Evolutionary conservation across 1,139 yeast genomes (phyloP).

Genomic region (Candida albicans): DNA sequence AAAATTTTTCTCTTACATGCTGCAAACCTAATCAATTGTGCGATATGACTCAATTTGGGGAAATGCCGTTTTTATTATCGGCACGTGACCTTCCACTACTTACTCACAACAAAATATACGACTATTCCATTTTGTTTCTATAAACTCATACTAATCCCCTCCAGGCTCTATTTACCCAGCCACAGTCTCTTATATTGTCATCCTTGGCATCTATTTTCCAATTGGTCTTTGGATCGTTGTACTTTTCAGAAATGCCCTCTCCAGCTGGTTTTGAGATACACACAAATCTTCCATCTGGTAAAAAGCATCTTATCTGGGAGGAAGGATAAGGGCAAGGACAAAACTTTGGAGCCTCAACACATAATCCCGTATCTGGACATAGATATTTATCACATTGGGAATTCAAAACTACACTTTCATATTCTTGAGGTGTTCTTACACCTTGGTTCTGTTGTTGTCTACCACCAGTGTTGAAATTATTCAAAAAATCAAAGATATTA

Average conservation of each 20-base stretch:
- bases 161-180: constrained; percentile 66
- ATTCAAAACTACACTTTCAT: constrained; percentile 32
- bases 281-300: constrained; percentile 67
- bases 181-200: constrained; percentile 67
- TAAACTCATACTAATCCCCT: constrained; percentile 34
- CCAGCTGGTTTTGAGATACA: constrained; percentile 84
- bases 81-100: constrained; percentile 10
- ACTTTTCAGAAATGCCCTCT: constrained; percentile 29
- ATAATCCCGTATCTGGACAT: constrained; percentile 78
- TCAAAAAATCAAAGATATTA: constrained; percentile 36
- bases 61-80: constrained; percentile 10
- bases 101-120: background rate
- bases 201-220: constrained; percentile 55
- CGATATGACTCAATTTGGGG: constrained; percentile 8
- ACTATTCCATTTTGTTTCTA: background rate
- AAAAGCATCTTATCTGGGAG: constrained; percentile 76
- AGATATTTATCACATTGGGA: constrained; percentile 65
- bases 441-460: constrained; percentile 17
- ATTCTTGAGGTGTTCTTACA: constrained; percentile 25
- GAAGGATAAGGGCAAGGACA: constrained; percentile 93
- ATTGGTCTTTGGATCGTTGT: constrained; percentile 50
- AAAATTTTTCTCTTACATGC: constrained; percentile 3
- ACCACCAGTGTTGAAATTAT: constrained; percentile 28
- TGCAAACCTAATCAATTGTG: constrained; percentile 1
- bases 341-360: constrained; percentile 66